A percentile compares a stretch with the other conserved stretches of the same genome.
Evolutionary conservation across 768 basidiomycete genomes (phyloP).

Genomic region (Gyrodon lividus): DNA sequence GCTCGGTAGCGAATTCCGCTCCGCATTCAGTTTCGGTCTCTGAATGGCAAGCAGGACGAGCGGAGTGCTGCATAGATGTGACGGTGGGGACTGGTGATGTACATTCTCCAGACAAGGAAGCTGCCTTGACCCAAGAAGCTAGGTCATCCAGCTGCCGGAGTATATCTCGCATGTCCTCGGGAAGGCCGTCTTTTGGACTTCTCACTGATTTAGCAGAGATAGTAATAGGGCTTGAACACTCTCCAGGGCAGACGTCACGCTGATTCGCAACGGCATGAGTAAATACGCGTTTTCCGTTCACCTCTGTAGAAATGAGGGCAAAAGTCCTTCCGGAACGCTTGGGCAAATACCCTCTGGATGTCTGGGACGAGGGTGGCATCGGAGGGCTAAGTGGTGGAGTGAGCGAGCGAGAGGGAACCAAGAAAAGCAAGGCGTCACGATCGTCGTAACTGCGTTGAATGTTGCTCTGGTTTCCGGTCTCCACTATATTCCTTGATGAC

Average conservation of each 20-base stretch:
- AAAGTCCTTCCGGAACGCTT: conserved; percentile 20
- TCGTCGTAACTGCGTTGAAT: background rate
- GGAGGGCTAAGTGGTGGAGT: conserved; percentile 20
- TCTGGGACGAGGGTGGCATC: background rate
- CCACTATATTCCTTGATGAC: background rate
- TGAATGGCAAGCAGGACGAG: background rate
- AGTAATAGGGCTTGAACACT: background rate
- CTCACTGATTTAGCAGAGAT: background rate
- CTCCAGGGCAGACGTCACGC: background rate
- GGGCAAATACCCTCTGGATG: conserved; percentile 7
- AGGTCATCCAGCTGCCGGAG: conserved; percentile 28
- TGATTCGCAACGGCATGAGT: conserved; percentile 14
- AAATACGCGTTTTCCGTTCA: conserved; percentile 13
- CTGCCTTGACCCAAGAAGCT: conserved; percentile 24
- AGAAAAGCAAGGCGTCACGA: background rate
- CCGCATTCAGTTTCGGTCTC: background rate
- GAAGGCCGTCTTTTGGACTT: conserved; percentile 16
- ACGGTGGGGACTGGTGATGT: background rate
- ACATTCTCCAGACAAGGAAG: conserved; percentile 16
- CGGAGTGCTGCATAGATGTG: background rate
- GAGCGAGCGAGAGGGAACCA: conserved; percentile 5
- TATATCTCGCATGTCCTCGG: conserved; percentile 26
- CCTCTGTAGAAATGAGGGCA: conserved; percentile 13
- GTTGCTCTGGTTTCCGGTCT: background rate
- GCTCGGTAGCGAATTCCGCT: background rate